Base-by-base conservation (phyloP, 2,329 filamentous ascomycete species). In the Beauveria varroae region DNA sequence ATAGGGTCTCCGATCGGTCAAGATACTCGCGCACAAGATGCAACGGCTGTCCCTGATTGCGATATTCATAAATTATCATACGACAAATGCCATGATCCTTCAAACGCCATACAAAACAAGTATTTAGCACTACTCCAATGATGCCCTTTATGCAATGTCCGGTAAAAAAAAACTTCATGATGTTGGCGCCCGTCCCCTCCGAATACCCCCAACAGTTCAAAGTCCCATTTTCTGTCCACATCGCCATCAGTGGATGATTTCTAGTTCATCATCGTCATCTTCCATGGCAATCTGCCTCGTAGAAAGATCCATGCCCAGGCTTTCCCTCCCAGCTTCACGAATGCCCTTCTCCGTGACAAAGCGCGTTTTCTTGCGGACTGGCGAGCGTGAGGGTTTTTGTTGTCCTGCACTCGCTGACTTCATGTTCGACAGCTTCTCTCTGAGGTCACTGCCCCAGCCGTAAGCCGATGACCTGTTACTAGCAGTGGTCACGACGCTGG, bases 291-390 rank as follows among this genome's bases (percentile, higher is more conserved):
- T 68, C 68, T 70, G 72, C 59, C 73, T 66, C 54, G 69, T 69
- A 43, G 64, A 59, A 62, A 77, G 72, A 57, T 83, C 81, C n/a
- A 73, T 77, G 10, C 86, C 86, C 2, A 92, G 70, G 68, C 88
- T 91, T 69, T 92, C 89, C 63, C 88, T 79, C 1, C 89, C 89
- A 4, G 89, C 89, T 73, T 91, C 88, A 60, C 86, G 83, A 64
- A 93, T 92, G 0, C 89, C 89, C 71, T 87, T 90, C 47, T 86
- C 85, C 28, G 89, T 91, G 46, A 92, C 82, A 69, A 93, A 92
- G n/a, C 89, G 80, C 57, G 89, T 92, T 79, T 90, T 91, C 75
- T 91, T 88, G 66, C 83, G 79, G 37, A 85, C 80, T 0, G 83
- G 84, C 69, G 70, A 69, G 37, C 69, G 67, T 30, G 67, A 67